phyloP scores from a whole-genome alignment of 2,329 filamentous ascomycete species.

The Neopestalotiopsis clavispora region DNA sequence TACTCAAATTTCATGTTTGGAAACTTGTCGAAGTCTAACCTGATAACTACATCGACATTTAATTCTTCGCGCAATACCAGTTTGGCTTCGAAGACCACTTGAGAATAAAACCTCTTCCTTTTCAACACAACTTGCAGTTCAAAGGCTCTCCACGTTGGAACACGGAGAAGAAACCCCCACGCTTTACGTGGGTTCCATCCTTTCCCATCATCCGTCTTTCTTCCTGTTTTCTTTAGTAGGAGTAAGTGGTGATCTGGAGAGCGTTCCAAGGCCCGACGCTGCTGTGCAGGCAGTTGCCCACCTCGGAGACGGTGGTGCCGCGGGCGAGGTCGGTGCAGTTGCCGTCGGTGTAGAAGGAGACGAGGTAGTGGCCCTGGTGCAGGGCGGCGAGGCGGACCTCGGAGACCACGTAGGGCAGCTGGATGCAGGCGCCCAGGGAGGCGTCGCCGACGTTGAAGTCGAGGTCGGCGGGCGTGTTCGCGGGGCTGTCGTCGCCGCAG shows the following conservation, averaged over 20 bases:
- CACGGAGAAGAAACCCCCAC: too few species aligned
- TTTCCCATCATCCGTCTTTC: not conserved
- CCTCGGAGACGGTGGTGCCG: slow-evolving; percentile 8
- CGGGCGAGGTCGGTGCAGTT: not conserved
- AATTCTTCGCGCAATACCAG: too few species aligned
- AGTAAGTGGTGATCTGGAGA: slow-evolving; percentile 6
- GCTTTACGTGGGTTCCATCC: too few species aligned
- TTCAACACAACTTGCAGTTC: not conserved
- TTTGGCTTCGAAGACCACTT: not conserved
- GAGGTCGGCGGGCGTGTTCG: not conserved
- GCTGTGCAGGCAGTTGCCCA: not conserved
- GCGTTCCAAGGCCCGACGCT: not conserved
- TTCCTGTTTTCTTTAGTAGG: not conserved
- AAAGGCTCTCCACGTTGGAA: too few species aligned
- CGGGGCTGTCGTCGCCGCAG: not conserved
- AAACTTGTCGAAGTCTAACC: too few species aligned
- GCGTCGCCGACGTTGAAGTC: not conserved
- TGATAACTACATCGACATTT: too few species aligned
- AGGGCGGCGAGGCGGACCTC: not conserved
- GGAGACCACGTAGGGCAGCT: not conserved
- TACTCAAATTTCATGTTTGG: too few species aligned
- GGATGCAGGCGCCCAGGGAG: not conserved
- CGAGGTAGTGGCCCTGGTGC: slow-evolving; percentile 2
- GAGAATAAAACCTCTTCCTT: not conserved
- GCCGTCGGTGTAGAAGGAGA: slow-evolving; percentile 3